These are phyloP conservation scores for Fraxinus anomala DNA, from an alignment of 257 asterid species.

Conservation along the genomic window DNA sequence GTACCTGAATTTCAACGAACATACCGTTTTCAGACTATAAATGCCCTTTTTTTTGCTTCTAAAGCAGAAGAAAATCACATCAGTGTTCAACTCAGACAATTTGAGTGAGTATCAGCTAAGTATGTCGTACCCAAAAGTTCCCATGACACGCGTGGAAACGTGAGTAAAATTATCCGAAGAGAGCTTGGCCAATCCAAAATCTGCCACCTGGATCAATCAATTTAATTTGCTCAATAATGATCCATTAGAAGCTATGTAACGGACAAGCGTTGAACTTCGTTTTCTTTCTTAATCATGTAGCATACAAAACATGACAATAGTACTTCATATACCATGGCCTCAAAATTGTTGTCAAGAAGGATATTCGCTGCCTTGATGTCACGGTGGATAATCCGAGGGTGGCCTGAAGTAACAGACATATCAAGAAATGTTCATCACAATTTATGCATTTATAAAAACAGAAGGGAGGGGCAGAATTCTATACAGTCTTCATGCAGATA, in stretches of 20 bases:
- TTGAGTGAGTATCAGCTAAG: not conserved
- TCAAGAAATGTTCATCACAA: not conserved
- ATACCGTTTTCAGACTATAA: not conserved
- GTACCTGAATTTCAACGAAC: conserved; percentile 48
- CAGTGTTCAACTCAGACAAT: not conserved
- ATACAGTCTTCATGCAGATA: conserved; percentile 94
- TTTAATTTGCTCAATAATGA: not conserved
- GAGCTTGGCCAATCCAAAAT: conserved; percentile 94
- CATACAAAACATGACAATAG: not conserved
- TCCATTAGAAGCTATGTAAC: not conserved
- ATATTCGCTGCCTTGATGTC: conserved; percentile 60
- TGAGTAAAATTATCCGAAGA: conserved; percentile 82
- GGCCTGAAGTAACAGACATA: conserved; percentile 36
- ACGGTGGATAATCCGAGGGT: conserved; percentile 58
- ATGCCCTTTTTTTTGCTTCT: not conserved
- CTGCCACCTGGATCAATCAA: conserved; percentile 73
- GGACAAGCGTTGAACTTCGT: too few species aligned
- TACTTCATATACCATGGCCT: conserved; percentile 47
- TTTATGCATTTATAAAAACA: not conserved
- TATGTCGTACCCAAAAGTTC: conserved; percentile 79
- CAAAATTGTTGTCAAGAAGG: conserved; percentile 50
- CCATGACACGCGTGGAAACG: conserved; percentile 98
- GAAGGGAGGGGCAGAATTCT: conserved; percentile 1
- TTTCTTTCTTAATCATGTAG: not conserved
- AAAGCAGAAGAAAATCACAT: too few species aligned